Percentiles rank a stretch among this genome's conserved stretches.
These are phyloP conservation scores for Colletotrichum trifolii DNA, from an alignment of 2,329 filamentous ascomycete species.

Conservation along the genomic window DNA sequence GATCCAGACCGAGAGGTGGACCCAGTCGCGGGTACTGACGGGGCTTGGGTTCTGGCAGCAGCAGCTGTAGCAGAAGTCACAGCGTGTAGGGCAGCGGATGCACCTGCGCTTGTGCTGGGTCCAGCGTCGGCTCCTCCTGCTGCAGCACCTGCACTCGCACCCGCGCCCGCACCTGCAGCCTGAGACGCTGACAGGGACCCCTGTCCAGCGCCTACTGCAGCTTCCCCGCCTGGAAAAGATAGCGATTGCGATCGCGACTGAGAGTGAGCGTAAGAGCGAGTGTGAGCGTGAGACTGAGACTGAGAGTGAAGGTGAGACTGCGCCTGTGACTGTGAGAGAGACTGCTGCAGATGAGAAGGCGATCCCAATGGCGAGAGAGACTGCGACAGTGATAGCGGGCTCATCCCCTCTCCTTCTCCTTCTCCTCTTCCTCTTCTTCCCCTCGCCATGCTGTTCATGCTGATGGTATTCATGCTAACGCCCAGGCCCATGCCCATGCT, in stretches of 20 bases:
- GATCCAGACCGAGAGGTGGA: no score
- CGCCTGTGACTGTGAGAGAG: no score
- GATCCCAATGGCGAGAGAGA: conserved; percentile 22
- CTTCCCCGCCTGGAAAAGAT: conserved; percentile 19
- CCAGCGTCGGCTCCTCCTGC: neutral
- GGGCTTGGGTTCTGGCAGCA: conserved; percentile 28
- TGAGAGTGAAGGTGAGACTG: no score
- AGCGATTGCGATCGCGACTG: conserved; percentile 16
- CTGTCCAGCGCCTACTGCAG: conserved; percentile 3
- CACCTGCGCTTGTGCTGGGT: neutral
- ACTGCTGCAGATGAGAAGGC: neutral
- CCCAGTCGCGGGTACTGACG: neutral
- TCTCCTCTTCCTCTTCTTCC: neutral
- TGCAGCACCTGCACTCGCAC: neutral
- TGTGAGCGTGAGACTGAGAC: neutral
- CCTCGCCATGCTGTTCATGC: neutral
- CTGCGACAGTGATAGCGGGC: conserved; percentile 24
- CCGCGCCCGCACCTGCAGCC: conserved; percentile 2
- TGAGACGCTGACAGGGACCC: no score
- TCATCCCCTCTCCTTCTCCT: neutral
- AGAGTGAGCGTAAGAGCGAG: no score
- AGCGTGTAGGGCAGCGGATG: neutral
- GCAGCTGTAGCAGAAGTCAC: neutral
- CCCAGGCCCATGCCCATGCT: conserved; percentile 1
- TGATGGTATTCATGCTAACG: neutral